Evolutionary conservation across 2,329 filamentous ascomycete species (phyloP).

Genomic region (Ceratocystis harringtonii): DNA sequence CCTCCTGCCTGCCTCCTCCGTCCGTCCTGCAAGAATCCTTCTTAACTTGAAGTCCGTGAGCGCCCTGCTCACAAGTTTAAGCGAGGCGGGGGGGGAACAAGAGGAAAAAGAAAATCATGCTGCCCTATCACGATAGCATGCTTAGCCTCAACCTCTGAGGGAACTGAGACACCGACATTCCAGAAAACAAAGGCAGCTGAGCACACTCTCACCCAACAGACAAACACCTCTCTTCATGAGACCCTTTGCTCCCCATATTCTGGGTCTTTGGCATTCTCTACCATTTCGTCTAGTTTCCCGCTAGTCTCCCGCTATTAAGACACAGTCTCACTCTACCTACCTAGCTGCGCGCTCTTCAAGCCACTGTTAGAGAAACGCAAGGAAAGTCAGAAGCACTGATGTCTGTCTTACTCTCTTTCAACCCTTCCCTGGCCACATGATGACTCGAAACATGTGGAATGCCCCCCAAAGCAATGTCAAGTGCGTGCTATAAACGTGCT

Average conservation of each 20-base stretch:
- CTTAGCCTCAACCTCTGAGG: background rate
- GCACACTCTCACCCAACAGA: background rate
- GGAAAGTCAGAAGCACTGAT: background rate
- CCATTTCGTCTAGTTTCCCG: background rate
- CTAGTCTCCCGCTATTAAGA: background rate
- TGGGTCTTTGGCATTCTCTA: background rate
- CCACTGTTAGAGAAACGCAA: background rate
- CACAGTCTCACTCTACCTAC: background rate
- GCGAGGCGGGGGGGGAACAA: background rate
- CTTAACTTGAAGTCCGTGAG: background rate
- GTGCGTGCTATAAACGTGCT: background rate
- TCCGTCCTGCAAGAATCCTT: background rate
- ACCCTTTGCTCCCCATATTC: background rate
- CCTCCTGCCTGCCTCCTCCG: background rate
- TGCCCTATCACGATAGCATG: conserved; percentile 2
- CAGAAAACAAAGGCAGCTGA: conserved; percentile 3
- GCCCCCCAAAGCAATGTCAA: background rate
- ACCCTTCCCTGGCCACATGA: background rate
- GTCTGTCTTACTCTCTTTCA: background rate
- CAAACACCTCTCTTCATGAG: background rate
- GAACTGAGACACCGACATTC: conserved; percentile 2
- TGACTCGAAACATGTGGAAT: background rate
- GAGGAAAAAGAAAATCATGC: background rate
- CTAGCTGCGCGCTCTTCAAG: background rate
- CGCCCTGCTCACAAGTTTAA: conserved; percentile 6